Conservation (phyloP, 305 asterid genomes). For the Fraxinus dipetala region DNA sequence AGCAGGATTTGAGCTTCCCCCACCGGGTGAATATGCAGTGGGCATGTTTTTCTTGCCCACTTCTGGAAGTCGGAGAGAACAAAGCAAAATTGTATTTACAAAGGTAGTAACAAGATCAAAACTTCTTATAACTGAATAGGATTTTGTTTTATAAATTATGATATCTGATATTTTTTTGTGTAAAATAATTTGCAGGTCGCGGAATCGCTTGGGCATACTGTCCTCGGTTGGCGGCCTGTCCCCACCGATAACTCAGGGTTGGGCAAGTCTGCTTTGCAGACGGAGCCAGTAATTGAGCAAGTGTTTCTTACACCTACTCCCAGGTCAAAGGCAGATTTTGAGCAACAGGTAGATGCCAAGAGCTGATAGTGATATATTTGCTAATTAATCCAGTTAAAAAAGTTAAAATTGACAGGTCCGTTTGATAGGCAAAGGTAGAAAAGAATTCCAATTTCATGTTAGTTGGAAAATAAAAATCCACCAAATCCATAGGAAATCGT, state of each 20-base stretch:
- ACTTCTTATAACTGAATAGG: background rate
- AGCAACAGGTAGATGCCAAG: conserved; percentile 67
- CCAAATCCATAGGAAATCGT: too few relatives aligned
- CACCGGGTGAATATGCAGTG: conserved; percentile 86
- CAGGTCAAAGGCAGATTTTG: conserved; percentile 76
- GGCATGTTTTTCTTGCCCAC: conserved; percentile 99
- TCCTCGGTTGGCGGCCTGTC: conserved; percentile 92
- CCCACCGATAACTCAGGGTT: conserved; percentile 88
- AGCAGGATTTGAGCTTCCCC: conserved; percentile 87
- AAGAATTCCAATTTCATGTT: too few relatives aligned
- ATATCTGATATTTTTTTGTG: conserved; percentile 12
- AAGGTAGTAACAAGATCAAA: conserved; percentile 47
- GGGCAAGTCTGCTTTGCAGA: conserved; percentile 91
- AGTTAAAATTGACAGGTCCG: background rate
- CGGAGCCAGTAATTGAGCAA: conserved; percentile 95
- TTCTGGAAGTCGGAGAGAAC: conserved; percentile 80
- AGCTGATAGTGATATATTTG: conserved; percentile 10
- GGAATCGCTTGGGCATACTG: conserved; percentile 95
- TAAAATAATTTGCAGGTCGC: conserved; percentile 60
- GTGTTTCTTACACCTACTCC: conserved; percentile 89
- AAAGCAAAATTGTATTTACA: conserved; percentile 79
- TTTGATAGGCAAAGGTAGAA: too few relatives aligned
- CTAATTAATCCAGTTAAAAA: background rate
- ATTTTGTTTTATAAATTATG: background rate
- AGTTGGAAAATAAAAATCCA: too few relatives aligned